Percentiles rank a stretch among this genome's conserved stretches.
These are phyloP conservation scores for Gossypium gossypioides DNA, from an alignment of 441 rosid genomes.

Conservation along the genomic window DNA sequence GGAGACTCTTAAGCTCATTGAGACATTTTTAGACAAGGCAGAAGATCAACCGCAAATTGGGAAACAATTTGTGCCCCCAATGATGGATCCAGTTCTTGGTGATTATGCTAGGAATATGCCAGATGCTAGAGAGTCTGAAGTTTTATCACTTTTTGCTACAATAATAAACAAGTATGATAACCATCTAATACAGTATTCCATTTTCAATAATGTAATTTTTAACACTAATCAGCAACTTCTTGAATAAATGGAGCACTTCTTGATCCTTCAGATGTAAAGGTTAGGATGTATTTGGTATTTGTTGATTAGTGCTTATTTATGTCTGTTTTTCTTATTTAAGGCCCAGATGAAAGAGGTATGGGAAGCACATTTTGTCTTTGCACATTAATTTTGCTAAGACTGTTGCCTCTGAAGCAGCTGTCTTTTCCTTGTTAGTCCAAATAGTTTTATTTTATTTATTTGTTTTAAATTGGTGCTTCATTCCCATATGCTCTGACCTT, in stretches of 20 bases:
- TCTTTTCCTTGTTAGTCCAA: neutral
- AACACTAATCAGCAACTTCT: neutral
- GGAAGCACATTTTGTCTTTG: neutral
- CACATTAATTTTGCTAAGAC: neutral
- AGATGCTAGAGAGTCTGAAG: constrained; percentile 99
- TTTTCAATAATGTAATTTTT: neutral
- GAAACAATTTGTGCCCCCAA: constrained; percentile 95
- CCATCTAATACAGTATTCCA: neutral
- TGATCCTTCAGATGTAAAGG: neutral
- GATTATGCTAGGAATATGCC: constrained; percentile 96
- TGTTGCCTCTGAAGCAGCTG: neutral
- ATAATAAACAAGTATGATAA: constrained; percentile 83
- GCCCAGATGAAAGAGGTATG: neutral
- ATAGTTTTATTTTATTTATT: neutral
- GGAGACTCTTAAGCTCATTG: constrained; percentile 93
- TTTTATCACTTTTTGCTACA: constrained; percentile 90
- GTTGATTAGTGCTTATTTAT: neutral
- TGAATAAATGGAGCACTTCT: neutral
- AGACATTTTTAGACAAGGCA: constrained; percentile 97
- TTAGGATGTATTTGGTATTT: neutral
- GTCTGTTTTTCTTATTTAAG: neutral
- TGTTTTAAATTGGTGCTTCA: neutral
- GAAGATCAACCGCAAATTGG: constrained; percentile 96
- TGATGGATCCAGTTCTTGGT: constrained; percentile 97
- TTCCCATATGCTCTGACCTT: neutral